A percentile compares a stretch with the other conserved stretches of the same genome.
These are phyloP conservation scores for Nannochloropsis salina DNA, from an alignment of 108 stramenopile genomes.

Conservation along the genomic window DNA sequence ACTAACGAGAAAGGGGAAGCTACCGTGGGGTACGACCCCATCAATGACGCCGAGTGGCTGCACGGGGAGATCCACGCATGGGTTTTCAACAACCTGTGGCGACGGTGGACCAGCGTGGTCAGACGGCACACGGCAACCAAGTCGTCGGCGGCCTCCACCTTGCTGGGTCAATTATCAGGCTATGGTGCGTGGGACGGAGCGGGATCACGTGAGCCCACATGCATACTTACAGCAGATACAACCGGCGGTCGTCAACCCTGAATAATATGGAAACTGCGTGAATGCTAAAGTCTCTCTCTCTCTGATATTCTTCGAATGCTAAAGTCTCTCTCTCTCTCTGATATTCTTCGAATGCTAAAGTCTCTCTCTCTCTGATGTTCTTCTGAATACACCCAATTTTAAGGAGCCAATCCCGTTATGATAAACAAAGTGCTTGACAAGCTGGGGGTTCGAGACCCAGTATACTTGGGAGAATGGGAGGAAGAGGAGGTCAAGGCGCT, in stretches of 20 bases:
- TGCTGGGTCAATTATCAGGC: not conserved
- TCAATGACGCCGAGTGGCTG: conserved; percentile 11
- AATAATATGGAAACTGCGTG: too few relatives aligned
- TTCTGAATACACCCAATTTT: too few relatives aligned
- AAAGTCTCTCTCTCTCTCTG: too few relatives aligned
- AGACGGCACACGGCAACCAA: conserved; percentile 12
- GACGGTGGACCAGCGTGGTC: not conserved
- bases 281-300: too few relatives aligned
- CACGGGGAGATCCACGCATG: conserved; percentile 18
- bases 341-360: too few relatives aligned
- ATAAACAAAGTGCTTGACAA: not conserved
- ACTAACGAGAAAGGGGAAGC: conserved; percentile 15
- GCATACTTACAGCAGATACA: too few relatives aligned
- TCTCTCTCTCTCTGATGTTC: too few relatives aligned
- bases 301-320: too few relatives aligned
- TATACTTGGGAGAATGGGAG: not conserved
- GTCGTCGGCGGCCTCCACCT: conserved; percentile 4
- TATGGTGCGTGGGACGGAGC: not conserved
- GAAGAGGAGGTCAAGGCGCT: not conserved
- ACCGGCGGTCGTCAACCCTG: too few relatives aligned
- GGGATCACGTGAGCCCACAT: too few relatives aligned
- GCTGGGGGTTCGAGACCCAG: not conserved
- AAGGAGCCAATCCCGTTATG: conserved; percentile 1
- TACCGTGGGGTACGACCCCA: not conserved
- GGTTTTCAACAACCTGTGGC: conserved; percentile 23